These are phyloP conservation scores for Raffaelea albimanens DNA, from an alignment of 2,329 filamentous ascomycete genomes.

Conservation along the genomic window DNA sequence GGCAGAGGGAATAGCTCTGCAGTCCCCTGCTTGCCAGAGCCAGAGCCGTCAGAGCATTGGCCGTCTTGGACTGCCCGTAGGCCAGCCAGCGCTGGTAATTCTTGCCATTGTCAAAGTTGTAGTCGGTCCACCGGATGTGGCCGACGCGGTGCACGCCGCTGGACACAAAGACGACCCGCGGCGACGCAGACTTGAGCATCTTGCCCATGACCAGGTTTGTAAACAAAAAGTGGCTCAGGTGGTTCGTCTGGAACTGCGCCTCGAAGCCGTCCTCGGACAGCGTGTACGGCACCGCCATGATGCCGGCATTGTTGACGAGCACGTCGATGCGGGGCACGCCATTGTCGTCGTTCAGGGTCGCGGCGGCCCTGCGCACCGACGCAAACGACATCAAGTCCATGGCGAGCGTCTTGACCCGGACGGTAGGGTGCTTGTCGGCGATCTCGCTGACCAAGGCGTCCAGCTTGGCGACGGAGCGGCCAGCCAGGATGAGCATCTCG, in stretches of 20 bases:
- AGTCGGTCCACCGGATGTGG: conserved; percentile 3
- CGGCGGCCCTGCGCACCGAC: conserved; percentile 26
- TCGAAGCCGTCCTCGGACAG: conserved; percentile 31
- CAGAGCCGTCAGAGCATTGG: conserved; percentile 18
- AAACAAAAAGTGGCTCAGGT: conserved; percentile 39
- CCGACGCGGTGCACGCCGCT: conserved; percentile 3
- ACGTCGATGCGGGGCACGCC: conserved; percentile 22
- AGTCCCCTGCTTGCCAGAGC: conserved; percentile 6
- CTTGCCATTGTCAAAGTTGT: conserved; percentile 12
- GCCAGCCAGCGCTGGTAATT: conserved; percentile 13
- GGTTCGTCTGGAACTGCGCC: conserved; percentile 36
- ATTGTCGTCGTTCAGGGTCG: conserved; percentile 21
- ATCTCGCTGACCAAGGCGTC: conserved; percentile 25
- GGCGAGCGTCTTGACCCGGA: conserved; percentile 21
- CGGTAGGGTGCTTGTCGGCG: conserved; percentile 16
- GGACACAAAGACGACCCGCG: conserved; percentile 8
- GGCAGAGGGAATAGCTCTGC: conserved; percentile 7
- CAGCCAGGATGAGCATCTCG: conserved; percentile 12
- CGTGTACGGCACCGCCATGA: conserved; percentile 26
- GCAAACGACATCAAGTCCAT: conserved; percentile 28
- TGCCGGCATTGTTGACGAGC: conserved; percentile 34
- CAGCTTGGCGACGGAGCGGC: conserved; percentile 11
- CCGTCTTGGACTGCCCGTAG: conserved; percentile 21
- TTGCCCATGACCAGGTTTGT: conserved; percentile 36
- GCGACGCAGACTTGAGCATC: conserved; percentile 19